Evolutionary conservation across 192 early-diverging fungal genomes (phyloP).

Genomic region (Chytriomyces sp.): DNA sequence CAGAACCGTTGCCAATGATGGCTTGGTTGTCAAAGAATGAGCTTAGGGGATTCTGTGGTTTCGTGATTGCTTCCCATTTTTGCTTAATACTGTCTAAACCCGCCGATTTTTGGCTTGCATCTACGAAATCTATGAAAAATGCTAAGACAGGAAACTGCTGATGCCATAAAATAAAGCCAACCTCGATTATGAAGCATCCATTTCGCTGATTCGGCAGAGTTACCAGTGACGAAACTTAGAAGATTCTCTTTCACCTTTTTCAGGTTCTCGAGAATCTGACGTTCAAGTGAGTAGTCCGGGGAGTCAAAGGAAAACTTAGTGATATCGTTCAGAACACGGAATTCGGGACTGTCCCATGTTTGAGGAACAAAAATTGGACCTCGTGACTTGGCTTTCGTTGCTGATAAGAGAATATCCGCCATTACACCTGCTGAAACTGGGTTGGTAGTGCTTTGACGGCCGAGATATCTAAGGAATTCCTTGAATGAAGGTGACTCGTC

Average conservation of each 20-base stretch:
- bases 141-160: background rate
- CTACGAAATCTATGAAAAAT: too few species aligned
- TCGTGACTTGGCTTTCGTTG: background rate
- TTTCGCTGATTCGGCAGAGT: background rate
- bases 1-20: background rate
- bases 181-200: background rate
- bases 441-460: background rate
- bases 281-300: too few species aligned
- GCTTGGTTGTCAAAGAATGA: background rate
- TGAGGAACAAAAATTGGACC: background rate
- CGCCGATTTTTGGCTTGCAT: background rate
- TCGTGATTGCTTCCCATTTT: slow-evolving; percentile 5
- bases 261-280: too few species aligned
- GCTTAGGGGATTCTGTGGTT: background rate
- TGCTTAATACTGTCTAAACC: background rate
- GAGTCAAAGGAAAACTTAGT: background rate
- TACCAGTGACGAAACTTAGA: background rate
- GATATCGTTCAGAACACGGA: background rate
- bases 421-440: background rate
- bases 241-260: background rate
- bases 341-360: background rate
- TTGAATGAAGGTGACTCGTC: background rate
- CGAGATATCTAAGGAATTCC: background rate
- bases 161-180: background rate
- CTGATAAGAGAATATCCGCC: background rate